Base-by-base conservation (phyloP, 2,329 filamentous ascomycete genomes). In the Penicillium rolfsii region DNA sequence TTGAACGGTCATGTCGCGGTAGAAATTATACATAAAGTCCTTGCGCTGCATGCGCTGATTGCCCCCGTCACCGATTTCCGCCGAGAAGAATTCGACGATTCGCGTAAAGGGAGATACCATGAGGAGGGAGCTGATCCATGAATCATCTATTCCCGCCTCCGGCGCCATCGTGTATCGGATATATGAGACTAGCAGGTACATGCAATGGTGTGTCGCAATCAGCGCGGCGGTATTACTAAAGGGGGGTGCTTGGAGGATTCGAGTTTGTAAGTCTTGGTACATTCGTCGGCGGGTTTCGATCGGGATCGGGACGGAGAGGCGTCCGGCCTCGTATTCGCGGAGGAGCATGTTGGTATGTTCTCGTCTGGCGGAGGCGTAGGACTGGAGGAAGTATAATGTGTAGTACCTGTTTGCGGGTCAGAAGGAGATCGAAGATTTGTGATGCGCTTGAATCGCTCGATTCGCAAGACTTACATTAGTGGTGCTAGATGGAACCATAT, bases 21-120 rank as follows among this genome's bases (percentile, higher is more conserved):
- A 70, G 57, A 79, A 79, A 49, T 78, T 79, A 49, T 72, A 69
- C 77, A 79, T 80, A 60, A 80, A 80, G 35, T 77, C 74, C 63
- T 73, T 79, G 28, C 77, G 73, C 61, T 79, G 75, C 60, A 71
- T 65, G 24, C 77, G 73, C 60, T 77, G 76, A 57, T 71, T 78
- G 30, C 74, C 72, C 4, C 77, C 76, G 38, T 78, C 75, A 5
- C 77, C 77, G 35, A 79, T 79, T 58, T 79, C 77, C 0, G 77
- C 77, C 1, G 77, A 78, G 65, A 80, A 78, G 57, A 74, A 79
- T 56, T 80, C 76, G 35, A 77, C 73, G 7, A 78, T 73, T 3
- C 77, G 75, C 24, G 65, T 64, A 45, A 79, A 77, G 4, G 77
- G 75, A 11, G 76, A 77, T 5, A 76, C 62, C 1, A 76, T 75